Evolutionary conservation across 495 filamentous ascomycete species (phyloP), one percentile per base, ranked within the genome.

Genomic region (Neurospora cerealis): DNA sequence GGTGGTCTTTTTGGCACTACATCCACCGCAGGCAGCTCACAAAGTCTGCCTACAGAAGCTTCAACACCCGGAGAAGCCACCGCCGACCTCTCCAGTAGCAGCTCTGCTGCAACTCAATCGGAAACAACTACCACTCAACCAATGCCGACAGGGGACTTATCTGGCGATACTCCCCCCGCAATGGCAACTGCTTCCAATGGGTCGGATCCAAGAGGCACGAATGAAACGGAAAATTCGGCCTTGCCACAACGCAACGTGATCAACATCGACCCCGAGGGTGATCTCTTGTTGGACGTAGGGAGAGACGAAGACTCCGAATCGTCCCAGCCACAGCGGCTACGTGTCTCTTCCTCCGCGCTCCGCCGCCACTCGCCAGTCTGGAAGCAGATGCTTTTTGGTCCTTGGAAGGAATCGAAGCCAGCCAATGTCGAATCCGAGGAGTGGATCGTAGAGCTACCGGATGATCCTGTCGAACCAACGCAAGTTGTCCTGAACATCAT

Each of bases 381-480:
- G 77, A 77, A 79, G 48, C 72, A 48, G 71, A 74, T 81, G 76
- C 72, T 82, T 1, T 79, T 77, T 36, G 78, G 79, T 5, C 69
- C 41, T 0, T 82, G 80, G 66, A 46, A 41, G 9, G 79, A 82
- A 69, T 75, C 76, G 38, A 79, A 80, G 71, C 77, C 75, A 11
- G 38, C 42, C 28, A 36, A 5, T 66, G 46, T 42, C 4, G 70
- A 75, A 24, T 60, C 62, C 5, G 28, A 66, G 3, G 28, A 66
- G 15, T 80, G 79, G 78, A 62, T 79, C 13, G 75, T 80, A 5
- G 72, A 75, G 19, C 75, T 82, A 0, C 81, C 80, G 0, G 81
- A 78, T 5, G 81, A 82, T 34, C 0, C 13, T 19, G 5, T 66
- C 28, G 34, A 34, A 2, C 13, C 54, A 2, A 34, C 34, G 54